Evolutionary conservation across 768 basidiomycete genomes (phyloP).

Genomic region (Suillus spraguei): DNA sequence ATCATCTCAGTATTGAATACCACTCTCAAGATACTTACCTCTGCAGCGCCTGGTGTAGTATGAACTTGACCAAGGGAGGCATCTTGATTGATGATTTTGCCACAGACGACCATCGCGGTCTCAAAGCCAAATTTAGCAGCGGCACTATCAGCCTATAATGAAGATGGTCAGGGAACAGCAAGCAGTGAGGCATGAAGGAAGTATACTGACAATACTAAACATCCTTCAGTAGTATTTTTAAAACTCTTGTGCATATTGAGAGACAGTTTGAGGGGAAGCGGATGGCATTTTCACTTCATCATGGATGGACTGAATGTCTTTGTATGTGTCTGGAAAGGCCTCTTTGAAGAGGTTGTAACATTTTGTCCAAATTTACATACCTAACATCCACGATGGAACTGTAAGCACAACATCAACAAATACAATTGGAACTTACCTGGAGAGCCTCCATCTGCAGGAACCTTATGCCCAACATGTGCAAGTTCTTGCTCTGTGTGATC

Average conservation of each 20-base stretch:
- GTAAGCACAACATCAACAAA: neutral
- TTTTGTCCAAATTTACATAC: neutral
- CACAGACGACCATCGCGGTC: slow-evolving; percentile 13
- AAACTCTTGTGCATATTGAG: neutral
- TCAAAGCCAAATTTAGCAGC: slow-evolving; percentile 15
- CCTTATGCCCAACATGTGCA: neutral
- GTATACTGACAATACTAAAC: slow-evolving; percentile 1
- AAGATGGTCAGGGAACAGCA: neutral
- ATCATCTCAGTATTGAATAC: neutral
- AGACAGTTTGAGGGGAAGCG: neutral
- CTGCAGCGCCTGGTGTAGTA: slow-evolving; percentile 3
- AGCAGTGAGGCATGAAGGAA: neutral
- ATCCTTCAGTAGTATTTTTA: slow-evolving; percentile 1
- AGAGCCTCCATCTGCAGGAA: neutral
- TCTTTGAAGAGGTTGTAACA: neutral
- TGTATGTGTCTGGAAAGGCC: slow-evolving; percentile 1
- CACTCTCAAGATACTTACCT: slow-evolving; percentile 7
- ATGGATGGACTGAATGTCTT: neutral
- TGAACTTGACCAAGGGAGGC: slow-evolving; percentile 7
- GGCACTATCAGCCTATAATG: slow-evolving; percentile 5
- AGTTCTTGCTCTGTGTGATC: slow-evolving; percentile 13
- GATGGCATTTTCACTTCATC: neutral
- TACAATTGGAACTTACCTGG: neutral
- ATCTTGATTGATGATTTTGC: slow-evolving; percentile 16
- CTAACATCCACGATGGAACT: neutral